Evolutionary conservation across 352 stramenopile genomes (phyloP).

Genomic region (Pythium utonaiense): DNA sequence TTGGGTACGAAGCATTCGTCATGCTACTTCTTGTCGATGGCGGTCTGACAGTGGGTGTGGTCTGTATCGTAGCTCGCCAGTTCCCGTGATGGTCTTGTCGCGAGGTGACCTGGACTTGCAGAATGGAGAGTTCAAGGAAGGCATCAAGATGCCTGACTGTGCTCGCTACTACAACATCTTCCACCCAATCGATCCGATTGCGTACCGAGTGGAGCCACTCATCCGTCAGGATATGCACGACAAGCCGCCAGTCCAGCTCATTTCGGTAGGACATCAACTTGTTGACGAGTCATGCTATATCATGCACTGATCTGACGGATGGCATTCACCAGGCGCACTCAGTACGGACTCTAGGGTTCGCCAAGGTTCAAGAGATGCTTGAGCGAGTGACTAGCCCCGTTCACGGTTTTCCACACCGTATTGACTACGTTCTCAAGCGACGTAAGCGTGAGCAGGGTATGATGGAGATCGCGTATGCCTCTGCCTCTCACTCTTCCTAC

Average conservation of each 20-base stretch:
- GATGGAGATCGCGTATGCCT: constrained; percentile 84
- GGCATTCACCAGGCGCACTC: constrained; percentile 42
- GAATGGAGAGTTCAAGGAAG: constrained; percentile 68
- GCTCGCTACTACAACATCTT: constrained; percentile 90
- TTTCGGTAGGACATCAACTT: constrained; percentile 38
- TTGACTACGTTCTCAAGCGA: constrained; percentile 79
- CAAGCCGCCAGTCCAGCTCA: constrained; percentile 77
- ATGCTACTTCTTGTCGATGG: background rate
- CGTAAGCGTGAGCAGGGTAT: constrained; percentile 77
- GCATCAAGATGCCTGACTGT: constrained; percentile 78
- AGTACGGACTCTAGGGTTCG: constrained; percentile 58
- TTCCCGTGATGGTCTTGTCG: constrained; percentile 80
- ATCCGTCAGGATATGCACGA: constrained; percentile 88
- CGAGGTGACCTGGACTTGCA: constrained; percentile 75
- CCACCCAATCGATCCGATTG: constrained; percentile 90
- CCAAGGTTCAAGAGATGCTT: constrained; percentile 75
- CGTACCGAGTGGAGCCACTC: constrained; percentile 88
- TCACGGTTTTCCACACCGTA: constrained; percentile 70
- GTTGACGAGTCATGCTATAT: background rate
- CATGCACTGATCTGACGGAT: background rate
- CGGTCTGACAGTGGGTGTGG: background rate
- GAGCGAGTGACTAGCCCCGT: constrained; percentile 65
- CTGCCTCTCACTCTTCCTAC: constrained; percentile 83
- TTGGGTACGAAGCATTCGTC: constrained; percentile 40
- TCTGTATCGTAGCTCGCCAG: constrained; percentile 47